Evolutionary conservation across 1,284 basidiomycete genomes (phyloP).

Genomic region (Vanrija pseudolonga): DNA sequence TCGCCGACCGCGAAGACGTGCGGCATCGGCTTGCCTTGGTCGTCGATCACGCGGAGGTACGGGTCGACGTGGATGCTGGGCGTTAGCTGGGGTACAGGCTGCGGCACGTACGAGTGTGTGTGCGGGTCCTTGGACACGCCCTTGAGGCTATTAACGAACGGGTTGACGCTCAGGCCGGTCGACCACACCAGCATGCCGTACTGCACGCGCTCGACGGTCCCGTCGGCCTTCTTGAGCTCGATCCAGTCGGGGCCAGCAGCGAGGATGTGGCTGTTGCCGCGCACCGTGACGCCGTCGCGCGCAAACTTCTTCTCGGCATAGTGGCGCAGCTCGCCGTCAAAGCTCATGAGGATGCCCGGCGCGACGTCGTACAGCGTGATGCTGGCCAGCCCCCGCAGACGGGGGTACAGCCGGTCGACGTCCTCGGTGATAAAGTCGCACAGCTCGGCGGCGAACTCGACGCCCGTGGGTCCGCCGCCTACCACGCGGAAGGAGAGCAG

Average conservation of each 20-base stretch:
- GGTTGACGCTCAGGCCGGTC: conserved; percentile 75
- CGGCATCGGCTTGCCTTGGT: conserved; percentile 60
- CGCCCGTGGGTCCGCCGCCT: conserved; percentile 59
- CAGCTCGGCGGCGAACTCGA: conserved; percentile 81
- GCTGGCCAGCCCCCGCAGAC: conserved; percentile 59
- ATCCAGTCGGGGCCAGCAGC: conserved; percentile 61
- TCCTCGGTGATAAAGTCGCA: conserved; percentile 58
- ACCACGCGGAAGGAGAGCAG: conserved; percentile 77
- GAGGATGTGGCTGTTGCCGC: conserved; percentile 74
- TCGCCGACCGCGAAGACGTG: conserved; percentile 84
- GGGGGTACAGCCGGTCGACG: conserved; percentile 56
- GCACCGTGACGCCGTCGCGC: conserved; percentile 71
- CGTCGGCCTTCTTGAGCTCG: conserved; percentile 34
- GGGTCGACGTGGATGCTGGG: conserved; percentile 60
- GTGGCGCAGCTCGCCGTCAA: conserved; percentile 60
- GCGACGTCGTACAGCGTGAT: conserved; percentile 79
- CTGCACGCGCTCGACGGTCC: conserved; percentile 52
- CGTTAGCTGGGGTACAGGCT: background rate
- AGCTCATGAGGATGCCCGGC: conserved; percentile 73
- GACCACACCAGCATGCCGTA: conserved; percentile 83
- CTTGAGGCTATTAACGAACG: conserved; percentile 62
- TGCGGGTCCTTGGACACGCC: conserved; percentile 63
- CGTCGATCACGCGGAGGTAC: conserved; percentile 59
- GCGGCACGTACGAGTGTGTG: conserved; percentile 56
- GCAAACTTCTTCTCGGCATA: conserved; percentile 70